Conservation (phyloP, 106 monocot genomes). For the Acorus gramineus region DNA sequence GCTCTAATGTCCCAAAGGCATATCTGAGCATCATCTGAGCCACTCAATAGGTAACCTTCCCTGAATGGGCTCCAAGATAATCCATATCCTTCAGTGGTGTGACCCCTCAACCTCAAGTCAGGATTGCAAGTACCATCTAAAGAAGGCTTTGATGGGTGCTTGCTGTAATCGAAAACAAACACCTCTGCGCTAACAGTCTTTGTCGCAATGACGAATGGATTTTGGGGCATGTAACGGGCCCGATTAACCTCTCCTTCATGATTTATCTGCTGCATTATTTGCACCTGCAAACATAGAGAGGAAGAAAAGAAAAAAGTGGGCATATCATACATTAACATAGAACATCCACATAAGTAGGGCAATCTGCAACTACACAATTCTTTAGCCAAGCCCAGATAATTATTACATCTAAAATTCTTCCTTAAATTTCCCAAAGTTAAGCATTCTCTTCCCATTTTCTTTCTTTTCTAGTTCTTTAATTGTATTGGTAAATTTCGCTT, state of each 20-base stretch:
- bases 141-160: slow-evolving; percentile 94
- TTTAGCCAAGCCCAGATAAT: too few species aligned
- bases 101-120: slow-evolving; percentile 85
- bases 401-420: too few species aligned
- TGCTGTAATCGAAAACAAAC: slow-evolving; percentile 97
- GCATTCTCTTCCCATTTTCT: too few species aligned
- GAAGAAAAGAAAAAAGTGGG: too few species aligned
- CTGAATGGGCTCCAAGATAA: slow-evolving; percentile 97
- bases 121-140: slow-evolving; percentile 84
- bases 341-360: too few species aligned
- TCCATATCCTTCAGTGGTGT: slow-evolving; percentile 95
- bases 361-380: too few species aligned
- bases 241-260: slow-evolving; percentile 98
- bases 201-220: slow-evolving; percentile 89
- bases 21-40: slow-evolving; percentile 97
- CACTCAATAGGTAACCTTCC: slow-evolving; percentile 82
- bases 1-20: slow-evolving; percentile 97
- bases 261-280: slow-evolving; percentile 97
- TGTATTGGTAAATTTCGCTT: too few species aligned
- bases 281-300: slow-evolving; percentile 46
- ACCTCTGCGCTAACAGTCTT: slow-evolving; percentile 95
- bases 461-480: too few species aligned
- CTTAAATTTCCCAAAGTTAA: too few species aligned
- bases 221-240: slow-evolving; percentile 99
- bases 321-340: too few species aligned